phyloP scores from a whole-genome alignment of 2,329 filamentous ascomycete genomes.

The Penicillium olsonii region DNA sequence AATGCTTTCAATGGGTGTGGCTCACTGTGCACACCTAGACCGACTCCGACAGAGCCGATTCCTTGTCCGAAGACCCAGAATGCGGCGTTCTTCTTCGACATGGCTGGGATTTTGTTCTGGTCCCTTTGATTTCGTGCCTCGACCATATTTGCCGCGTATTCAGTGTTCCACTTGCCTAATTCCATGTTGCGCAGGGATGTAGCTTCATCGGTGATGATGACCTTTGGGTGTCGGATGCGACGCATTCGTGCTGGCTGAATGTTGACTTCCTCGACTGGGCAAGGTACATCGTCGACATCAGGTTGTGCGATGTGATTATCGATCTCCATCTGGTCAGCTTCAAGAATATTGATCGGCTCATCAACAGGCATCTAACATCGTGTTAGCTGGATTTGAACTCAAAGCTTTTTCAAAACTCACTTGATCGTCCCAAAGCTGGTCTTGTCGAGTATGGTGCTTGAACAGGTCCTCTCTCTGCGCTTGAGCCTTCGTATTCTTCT shows the following conservation, averaged over 20 bases:
- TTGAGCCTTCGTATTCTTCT: background rate
- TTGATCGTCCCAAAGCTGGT: background rate
- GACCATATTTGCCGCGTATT: slow-evolving; percentile 64
- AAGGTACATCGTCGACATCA: background rate
- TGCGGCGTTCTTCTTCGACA: slow-evolving; percentile 64
- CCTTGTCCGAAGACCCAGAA: slow-evolving; percentile 62
- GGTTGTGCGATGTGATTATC: background rate
- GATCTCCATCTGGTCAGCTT: background rate
- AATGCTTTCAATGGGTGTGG: slow-evolving; percentile 60
- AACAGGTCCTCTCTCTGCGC: background rate
- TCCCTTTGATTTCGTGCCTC: slow-evolving; percentile 48
- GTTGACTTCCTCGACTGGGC: background rate
- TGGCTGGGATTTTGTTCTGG: slow-evolving; percentile 40
- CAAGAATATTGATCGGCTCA: background rate
- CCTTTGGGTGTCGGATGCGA: slow-evolving; percentile 27
- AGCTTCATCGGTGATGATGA: slow-evolving; percentile 50
- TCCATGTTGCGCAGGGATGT: slow-evolving; percentile 59
- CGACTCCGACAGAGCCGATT: slow-evolving; percentile 55
- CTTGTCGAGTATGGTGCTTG: background rate
- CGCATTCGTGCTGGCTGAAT: slow-evolving; percentile 5
- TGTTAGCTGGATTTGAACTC: background rate
- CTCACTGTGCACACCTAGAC: slow-evolving; percentile 43
- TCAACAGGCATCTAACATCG: slow-evolving; percentile 1
- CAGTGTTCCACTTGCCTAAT: slow-evolving; percentile 57
- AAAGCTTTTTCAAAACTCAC: background rate